phyloP scores from a whole-genome alignment of 805 yeast genomes.

The Cyberlindnera xishuangbannaensis region DNA sequence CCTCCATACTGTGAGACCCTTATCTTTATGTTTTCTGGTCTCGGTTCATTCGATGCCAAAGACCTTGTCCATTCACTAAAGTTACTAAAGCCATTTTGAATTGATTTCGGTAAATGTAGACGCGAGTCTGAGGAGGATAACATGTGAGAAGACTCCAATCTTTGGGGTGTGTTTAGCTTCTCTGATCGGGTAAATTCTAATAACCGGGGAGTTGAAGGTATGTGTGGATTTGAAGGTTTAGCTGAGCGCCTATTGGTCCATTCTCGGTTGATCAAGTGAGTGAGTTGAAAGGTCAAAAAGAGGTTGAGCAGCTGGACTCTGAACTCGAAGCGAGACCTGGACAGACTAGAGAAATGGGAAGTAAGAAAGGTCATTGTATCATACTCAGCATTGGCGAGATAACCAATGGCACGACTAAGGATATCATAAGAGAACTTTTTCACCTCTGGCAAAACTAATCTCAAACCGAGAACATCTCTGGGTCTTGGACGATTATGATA shows the following conservation, averaged over 20 bases:
- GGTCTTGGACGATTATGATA: conserved; percentile 27
- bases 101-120: conserved; percentile 1
- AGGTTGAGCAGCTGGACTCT: conserved; percentile 68
- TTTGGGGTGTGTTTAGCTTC: conserved; percentile 6
- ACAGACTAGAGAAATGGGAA: conserved; percentile 48
- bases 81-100: conserved; percentile 1
- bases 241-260: background rate
- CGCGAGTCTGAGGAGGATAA: background rate
- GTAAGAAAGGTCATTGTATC: conserved; percentile 38
- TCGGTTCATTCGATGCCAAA: conserved; percentile 1
- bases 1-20: conserved; percentile 58
- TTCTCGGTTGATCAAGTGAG: conserved; percentile 37
- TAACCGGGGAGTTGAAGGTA: conserved; percentile 3
- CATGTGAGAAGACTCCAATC: background rate
- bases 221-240: background rate
- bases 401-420: conserved; percentile 62
- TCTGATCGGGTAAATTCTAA: conserved; percentile 5
- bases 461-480: background rate
- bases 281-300: conserved; percentile 72
- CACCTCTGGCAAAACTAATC: conserved; percentile 42
- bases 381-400: conserved; percentile 47
- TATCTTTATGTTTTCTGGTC: conserved; percentile 27
- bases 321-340: conserved; percentile 36
- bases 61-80: conserved; percentile 5
- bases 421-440: conserved; percentile 60